Evolutionary conservation across 345 rosid species (phyloP), one percentile per base, ranked within the genome.

Genomic region (Aegle marmelos): DNA sequence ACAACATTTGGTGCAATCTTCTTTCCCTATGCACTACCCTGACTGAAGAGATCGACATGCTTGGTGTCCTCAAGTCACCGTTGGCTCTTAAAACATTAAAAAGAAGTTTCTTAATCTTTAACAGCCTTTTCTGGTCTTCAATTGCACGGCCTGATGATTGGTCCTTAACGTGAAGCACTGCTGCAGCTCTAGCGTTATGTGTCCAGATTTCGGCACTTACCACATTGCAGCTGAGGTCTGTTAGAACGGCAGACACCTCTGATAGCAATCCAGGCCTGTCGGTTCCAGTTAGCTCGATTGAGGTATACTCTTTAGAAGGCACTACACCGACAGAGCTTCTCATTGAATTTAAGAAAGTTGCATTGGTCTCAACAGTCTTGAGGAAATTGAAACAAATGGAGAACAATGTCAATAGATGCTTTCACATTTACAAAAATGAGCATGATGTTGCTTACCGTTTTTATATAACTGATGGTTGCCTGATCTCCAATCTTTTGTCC

Each of bases 231-330:
- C 82, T 34, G n/a, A 85, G 84, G 79, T 86, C 87, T 4, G 88
- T 73, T 48, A 89, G 82, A 6, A 89, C 81, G 21, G 91, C 91
- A 24, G 85, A 85, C 3, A 89, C 76, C 60, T 89, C 91, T 0
- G 91, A 89, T 0, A 89, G 71, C 77, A 89, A 81, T 66, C 91
- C 91, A 2, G 91, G 87, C 74, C 90, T 48, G 67, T 89, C 91
- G 0, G 79, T 79, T 25, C 91, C 90, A 0, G 87, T 76, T 48
- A 87, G 73, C 72, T 89, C 90, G 19, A 89, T 84, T 9, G 82
- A 66, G 14, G 89, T 89, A 45, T 83, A 82, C 27, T 82, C 87
- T 56, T 79, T 76, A 2, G 90, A 80, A 70, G 83, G 81, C 69
- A 66, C 73, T 63, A 78, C 85, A 24, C 81, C 86, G 22, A 76